These are phyloP conservation scores for Geotrichum ghanense DNA, from an alignment of 805 yeast genomes.

Conservation along the genomic window DNA sequence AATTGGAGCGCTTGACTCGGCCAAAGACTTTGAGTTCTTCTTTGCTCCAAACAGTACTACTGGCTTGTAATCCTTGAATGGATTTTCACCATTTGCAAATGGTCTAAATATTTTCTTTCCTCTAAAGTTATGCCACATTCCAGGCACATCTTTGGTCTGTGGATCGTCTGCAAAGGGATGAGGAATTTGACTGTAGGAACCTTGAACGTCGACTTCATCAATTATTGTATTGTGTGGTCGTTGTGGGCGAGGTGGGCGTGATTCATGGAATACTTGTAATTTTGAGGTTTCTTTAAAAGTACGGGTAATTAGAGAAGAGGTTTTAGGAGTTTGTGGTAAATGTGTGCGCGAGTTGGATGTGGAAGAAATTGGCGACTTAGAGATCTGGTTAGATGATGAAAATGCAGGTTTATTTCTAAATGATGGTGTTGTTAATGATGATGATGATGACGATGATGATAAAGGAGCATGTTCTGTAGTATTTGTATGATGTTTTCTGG, in stretches of 20 bases:
- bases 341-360: too few species aligned
- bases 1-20: not conserved
- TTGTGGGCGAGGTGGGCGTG: not conserved
- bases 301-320: too few species aligned
- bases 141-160: constrained; percentile 15
- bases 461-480: too few species aligned
- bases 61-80: not conserved
- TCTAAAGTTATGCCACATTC: constrained; percentile 30
- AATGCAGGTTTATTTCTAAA: too few species aligned
- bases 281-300: too few species aligned
- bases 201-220: not conserved
- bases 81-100: constrained; percentile 12
- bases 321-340: too few species aligned
- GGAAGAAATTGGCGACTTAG: too few species aligned
- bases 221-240: not conserved
- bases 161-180: constrained; percentile 14
- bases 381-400: too few species aligned
- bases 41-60: not conserved
- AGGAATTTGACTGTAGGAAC: not conserved
- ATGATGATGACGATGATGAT: too few species aligned
- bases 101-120: constrained; percentile 29
- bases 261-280: not conserved
- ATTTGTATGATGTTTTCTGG: too few species aligned
- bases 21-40: not conserved
- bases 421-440: too few species aligned